phyloP scores from a whole-genome alignment of 1,284 basidiomycete species.

The Leccinum pachyderme region DNA sequence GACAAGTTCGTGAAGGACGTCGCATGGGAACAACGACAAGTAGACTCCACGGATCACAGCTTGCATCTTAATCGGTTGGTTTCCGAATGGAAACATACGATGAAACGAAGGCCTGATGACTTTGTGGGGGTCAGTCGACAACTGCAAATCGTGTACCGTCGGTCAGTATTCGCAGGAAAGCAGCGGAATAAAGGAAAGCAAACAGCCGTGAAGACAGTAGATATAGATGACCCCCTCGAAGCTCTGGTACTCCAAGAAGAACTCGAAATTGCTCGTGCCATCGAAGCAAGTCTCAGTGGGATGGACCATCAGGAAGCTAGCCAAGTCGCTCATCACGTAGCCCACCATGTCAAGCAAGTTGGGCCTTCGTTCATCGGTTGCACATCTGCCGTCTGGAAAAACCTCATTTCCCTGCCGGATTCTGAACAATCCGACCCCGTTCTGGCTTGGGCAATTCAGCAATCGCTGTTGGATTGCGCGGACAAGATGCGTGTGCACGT shows the following conservation, averaged over 20 bases:
- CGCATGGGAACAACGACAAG: slow-evolving; percentile 38
- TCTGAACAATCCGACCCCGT: slow-evolving; percentile 6
- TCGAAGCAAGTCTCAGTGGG: slow-evolving; percentile 62
- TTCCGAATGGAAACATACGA: slow-evolving; percentile 31
- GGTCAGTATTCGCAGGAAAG: slow-evolving; percentile 7
- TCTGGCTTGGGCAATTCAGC: slow-evolving; percentile 23
- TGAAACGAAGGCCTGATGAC: slow-evolving; percentile 16
- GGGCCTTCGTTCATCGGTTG: slow-evolving; percentile 5
- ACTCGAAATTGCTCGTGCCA: slow-evolving; percentile 64
- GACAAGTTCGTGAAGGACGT: slow-evolving; percentile 53
- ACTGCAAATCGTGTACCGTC: slow-evolving; percentile 31
- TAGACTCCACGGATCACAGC: slow-evolving; percentile 22
- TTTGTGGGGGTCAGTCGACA: slow-evolving; percentile 24
- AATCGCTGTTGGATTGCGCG: slow-evolving; percentile 20
- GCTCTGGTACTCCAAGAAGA: slow-evolving; percentile 35
- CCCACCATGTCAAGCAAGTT: slow-evolving; percentile 11
- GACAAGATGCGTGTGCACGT: slow-evolving; percentile 1
- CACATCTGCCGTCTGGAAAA: slow-evolving; percentile 11
- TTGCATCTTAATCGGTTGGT: slow-evolving; percentile 34
- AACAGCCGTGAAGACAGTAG: slow-evolving; percentile 5
- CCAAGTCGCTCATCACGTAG: slow-evolving; percentile 9
- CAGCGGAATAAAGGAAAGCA: slow-evolving; percentile 4
- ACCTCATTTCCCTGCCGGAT: slow-evolving; percentile 9
- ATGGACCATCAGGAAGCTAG: slow-evolving; percentile 30
- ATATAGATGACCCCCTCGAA: slow-evolving; percentile 20